Evolutionary conservation across 192 early-diverging fungal genomes (phyloP).

Genomic region (Chytriomyces hyalinus): DNA sequence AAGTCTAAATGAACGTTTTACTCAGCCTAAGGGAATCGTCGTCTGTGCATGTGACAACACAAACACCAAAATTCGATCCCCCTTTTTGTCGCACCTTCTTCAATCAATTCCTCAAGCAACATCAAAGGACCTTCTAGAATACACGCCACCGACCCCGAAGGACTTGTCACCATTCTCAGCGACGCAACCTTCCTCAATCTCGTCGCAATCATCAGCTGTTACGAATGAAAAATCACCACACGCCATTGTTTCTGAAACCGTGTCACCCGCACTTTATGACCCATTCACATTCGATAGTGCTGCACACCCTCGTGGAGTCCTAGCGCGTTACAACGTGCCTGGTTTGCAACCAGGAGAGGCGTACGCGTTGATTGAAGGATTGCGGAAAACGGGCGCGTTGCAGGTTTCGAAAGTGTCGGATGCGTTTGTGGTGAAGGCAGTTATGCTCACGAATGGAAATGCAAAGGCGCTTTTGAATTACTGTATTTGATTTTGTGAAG

Average conservation of each 20-base stretch:
- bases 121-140: not conserved
- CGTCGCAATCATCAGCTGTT: no score
- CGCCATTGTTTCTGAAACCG: not conserved
- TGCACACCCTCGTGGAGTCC: not conserved
- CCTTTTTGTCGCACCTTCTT: conserved; percentile 34
- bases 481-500: conserved; percentile 3
- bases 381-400: not conserved
- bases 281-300: conserved; percentile 23
- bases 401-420: conserved; percentile 1
- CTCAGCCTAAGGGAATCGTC: conserved; percentile 21
- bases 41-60: conserved; percentile 31
- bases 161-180: conserved; percentile 15
- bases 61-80: conserved; percentile 24
- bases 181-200: no score
- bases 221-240: not conserved
- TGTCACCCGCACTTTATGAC: conserved; percentile 25
- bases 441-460: conserved; percentile 29
- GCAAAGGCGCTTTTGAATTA: conserved; percentile 19
- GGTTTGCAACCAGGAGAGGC: conserved; percentile 7
- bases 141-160: not conserved
- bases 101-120: not conserved
- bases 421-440: conserved; percentile 26
- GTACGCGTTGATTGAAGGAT: conserved; percentile 13
- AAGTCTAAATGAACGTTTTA: not conserved
- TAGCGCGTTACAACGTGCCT: not conserved